Conservation (phyloP, 2,329 filamentous ascomycete genomes). For the Pseudocercospora pini-densiflorae region DNA sequence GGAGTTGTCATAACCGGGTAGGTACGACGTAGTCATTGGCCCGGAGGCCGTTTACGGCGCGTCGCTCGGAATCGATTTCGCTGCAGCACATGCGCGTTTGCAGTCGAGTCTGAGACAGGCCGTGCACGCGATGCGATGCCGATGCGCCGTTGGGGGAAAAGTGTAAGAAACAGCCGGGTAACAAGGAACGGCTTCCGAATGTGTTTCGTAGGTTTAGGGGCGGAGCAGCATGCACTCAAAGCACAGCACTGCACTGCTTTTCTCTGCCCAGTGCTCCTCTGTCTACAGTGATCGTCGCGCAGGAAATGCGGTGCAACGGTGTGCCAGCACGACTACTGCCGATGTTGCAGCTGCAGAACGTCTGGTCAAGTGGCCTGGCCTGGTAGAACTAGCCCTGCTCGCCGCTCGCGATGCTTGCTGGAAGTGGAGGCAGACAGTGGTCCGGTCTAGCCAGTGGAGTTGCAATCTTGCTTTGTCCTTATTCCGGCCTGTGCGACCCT, state of each 20-base stretch:
- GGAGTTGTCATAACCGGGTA: conserved; percentile 78
- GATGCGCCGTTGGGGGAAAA: conserved; percentile 4
- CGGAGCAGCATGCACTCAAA: background rate
- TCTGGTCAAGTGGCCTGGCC: background rate
- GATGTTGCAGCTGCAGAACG: conserved; percentile 2
- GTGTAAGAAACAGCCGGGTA: background rate
- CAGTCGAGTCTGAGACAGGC: conserved; percentile 3
- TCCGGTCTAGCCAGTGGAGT: background rate
- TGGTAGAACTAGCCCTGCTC: background rate
- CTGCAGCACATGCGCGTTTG: conserved; percentile 11
- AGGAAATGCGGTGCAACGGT: background rate
- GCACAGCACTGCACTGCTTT: background rate
- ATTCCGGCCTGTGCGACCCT: conserved; percentile 8
- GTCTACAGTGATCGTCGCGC: background rate
- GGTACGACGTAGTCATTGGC: conserved; percentile 67
- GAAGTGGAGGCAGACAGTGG: background rate
- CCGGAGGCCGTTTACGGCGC: conserved; percentile 20
- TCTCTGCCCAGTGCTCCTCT: background rate
- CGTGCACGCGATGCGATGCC: background rate
- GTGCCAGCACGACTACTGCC: background rate
- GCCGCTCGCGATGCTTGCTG: background rate
- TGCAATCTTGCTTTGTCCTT: background rate
- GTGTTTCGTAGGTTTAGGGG: conserved; percentile 2
- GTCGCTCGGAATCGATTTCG: conserved; percentile 6
- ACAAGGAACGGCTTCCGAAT: conserved; percentile 3